Conservation (phyloP, 345 rosid genomes). For the Acer yangbiense region DNA sequence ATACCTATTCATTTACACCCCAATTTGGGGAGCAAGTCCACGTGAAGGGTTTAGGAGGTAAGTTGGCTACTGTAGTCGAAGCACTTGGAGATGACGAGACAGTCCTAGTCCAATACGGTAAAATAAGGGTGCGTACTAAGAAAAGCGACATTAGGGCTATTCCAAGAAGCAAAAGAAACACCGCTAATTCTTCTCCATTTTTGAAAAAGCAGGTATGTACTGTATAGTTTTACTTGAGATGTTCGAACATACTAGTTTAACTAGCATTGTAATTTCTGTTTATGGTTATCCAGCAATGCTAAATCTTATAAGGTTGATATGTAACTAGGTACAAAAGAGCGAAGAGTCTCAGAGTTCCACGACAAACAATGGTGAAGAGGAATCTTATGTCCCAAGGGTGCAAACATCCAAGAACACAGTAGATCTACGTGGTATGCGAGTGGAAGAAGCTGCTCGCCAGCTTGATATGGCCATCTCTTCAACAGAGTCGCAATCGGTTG, state of each 20-base stretch:
- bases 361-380: constrained; percentile 30
- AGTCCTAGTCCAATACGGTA: constrained; percentile 77
- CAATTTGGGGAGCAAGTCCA: constrained; percentile 71
- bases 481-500: constrained; percentile 48
- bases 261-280: not conserved
- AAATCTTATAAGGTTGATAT: constrained; percentile 11
- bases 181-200: constrained; percentile 28
- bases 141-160: constrained; percentile 55
- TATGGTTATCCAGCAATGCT: constrained; percentile 8
- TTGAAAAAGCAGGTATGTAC: constrained; percentile 54
- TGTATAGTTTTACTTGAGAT: constrained; percentile 3
- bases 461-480: constrained; percentile 65
- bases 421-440: constrained; percentile 83
- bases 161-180: constrained; percentile 31
- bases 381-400: constrained; percentile 44
- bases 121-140: constrained; percentile 72
- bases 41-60: constrained; percentile 70
- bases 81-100: constrained; percentile 64
- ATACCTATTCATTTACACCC: constrained; percentile 47
- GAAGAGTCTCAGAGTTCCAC: constrained; percentile 33
- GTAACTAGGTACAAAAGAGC: constrained; percentile 35
- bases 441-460: constrained; percentile 70
- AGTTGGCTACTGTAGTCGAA: constrained; percentile 76
- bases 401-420: constrained; percentile 78
- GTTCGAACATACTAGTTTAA: not conserved